These are phyloP conservation scores for Proliferodiscus dingleyae DNA, from an alignment of 2,329 filamentous ascomycete genomes.

Conservation along the genomic window DNA sequence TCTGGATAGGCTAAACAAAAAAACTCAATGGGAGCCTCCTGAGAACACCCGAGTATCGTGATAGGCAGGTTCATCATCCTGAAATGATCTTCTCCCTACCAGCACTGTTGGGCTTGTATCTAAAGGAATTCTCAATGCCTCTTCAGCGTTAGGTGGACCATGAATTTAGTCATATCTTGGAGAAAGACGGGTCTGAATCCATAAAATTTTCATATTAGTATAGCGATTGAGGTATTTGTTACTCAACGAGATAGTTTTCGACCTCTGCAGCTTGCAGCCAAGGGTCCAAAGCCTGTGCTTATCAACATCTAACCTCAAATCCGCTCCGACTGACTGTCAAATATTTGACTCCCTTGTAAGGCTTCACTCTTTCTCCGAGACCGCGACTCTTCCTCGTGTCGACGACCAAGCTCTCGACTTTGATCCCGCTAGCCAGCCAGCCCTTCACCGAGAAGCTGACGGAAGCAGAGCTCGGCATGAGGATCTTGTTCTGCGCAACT, in stretches of 20 bases:
- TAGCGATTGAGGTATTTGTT: background rate
- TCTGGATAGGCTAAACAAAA: too few species aligned
- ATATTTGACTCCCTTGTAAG: conserved; percentile 98
- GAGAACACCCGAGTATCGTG: too few species aligned
- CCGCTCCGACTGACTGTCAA: conserved; percentile 68
- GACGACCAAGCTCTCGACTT: conserved; percentile 62
- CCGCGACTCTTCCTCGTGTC: conserved; percentile 79
- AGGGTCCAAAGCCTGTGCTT: background rate
- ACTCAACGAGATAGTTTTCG: background rate
- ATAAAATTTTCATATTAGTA: too few species aligned
- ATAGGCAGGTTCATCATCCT: too few species aligned
- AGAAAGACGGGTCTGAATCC: too few species aligned
- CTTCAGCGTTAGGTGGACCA: too few species aligned
- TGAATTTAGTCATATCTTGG: too few species aligned
- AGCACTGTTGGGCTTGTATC: too few species aligned
- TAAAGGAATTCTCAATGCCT: too few species aligned
- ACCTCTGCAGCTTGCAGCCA: background rate
- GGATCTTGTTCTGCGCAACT: conserved; percentile 63
- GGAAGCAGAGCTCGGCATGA: conserved; percentile 75
- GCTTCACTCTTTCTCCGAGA: conserved; percentile 80
- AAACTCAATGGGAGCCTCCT: too few species aligned
- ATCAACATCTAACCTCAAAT: conserved; percentile 55
- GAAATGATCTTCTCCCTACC: too few species aligned
- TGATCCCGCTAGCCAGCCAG: conserved; percentile 63
- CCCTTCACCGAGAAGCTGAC: conserved; percentile 68